Evolutionary conservation across 2,329 filamentous ascomycete species (phyloP), one percentile per base, ranked within the genome.

Genomic region (Aureobasidium musti): DNA sequence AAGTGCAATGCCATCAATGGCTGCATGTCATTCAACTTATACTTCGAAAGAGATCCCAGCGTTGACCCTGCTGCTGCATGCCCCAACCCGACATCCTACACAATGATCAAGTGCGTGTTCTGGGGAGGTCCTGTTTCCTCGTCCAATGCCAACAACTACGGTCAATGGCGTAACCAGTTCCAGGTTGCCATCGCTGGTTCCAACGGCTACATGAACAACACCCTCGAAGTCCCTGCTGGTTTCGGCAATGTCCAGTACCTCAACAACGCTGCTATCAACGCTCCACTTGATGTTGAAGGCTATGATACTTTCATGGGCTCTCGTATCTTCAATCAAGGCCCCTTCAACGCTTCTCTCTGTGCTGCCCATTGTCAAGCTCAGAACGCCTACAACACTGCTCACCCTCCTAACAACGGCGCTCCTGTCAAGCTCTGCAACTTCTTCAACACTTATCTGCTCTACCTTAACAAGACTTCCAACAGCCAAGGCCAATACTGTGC

Each of bases 291-390:
- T 68, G 69, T 70, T 66, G 64, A 73, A 19, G 71, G 71, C 26
- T 60, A 65, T 3, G 69, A 73, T 64, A 73, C 72, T 11, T 73
- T 70, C 68, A 72, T 76, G 65, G 72, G 72, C 41, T 52, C 59
- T n/a, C 71, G 69, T 56, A 65, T 69, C 45, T 74, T 74, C 69
- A 73, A 73, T 37, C 67, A 67, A 35, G 71, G 71, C n/a, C 73
- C 73, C 30, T 76, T 74, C 65, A 72, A 77, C 63, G 68, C 73
- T 30, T 59, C 69, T 30, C 70, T 74, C n/a, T 78, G 77, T 61
- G 71, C 72, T 19, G 71, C 71, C 14, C 69, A 69, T 30, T 77
- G 69, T 49, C 66, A 60, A 63, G 67, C 69, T 60, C 66, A 68
- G 54, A 68, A 61, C 45, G 65, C 69, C 5, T 72, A 71, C 56